phyloP scores from a whole-genome alignment of 2,329 filamentous ascomycete species.

The Chrysoporthe cubensis region DNA sequence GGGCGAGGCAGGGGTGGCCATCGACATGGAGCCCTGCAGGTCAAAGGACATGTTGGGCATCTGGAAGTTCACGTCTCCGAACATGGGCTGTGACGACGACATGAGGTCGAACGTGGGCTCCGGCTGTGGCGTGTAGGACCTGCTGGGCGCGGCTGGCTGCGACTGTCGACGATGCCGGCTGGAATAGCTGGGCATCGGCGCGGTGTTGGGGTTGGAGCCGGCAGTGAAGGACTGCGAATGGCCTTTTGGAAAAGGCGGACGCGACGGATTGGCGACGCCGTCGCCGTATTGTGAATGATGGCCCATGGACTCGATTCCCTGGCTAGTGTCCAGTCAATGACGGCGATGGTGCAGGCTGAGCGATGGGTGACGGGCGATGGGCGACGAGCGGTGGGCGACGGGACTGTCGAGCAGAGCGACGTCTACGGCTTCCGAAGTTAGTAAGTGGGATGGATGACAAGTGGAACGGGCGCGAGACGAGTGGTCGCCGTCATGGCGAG shows the following conservation, averaged over 20 bases:
- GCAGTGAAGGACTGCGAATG: slow-evolving; percentile 29
- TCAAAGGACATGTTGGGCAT: slow-evolving; percentile 24
- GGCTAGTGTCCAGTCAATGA: slow-evolving; percentile 5
- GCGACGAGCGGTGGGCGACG: slow-evolving; percentile 1
- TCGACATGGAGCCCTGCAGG: slow-evolving; percentile 20
- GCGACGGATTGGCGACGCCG: slow-evolving; percentile 28
- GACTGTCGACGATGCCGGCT: slow-evolving; percentile 25
- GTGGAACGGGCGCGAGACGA: slow-evolving; percentile 19
- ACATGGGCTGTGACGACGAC: slow-evolving; percentile 27
- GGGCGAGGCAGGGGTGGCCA: slow-evolving; percentile 17
- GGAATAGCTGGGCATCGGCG: slow-evolving; percentile 27
- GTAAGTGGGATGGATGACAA: slow-evolving; percentile 28
- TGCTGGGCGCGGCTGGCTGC: slow-evolving; percentile 23
- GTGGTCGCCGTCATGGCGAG: slow-evolving; percentile 21
- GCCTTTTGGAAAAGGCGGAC: slow-evolving; percentile 21
- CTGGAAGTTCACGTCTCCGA: slow-evolving; percentile 26
- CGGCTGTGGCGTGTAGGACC: slow-evolving; percentile 26
- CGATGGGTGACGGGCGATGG: background rate
- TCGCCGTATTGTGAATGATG: slow-evolving; percentile 27
- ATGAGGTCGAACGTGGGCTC: slow-evolving; percentile 30
- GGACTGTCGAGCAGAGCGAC: slow-evolving; percentile 18
- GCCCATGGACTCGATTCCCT: slow-evolving; percentile 20
- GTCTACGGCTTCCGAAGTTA: slow-evolving; percentile 22
- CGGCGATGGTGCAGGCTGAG: slow-evolving; percentile 7
- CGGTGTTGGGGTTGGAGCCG: slow-evolving; percentile 29